Evolutionary conservation across 2,329 filamentous ascomycete genomes (phyloP).

Genomic region (Fusarium cicatricum): DNA sequence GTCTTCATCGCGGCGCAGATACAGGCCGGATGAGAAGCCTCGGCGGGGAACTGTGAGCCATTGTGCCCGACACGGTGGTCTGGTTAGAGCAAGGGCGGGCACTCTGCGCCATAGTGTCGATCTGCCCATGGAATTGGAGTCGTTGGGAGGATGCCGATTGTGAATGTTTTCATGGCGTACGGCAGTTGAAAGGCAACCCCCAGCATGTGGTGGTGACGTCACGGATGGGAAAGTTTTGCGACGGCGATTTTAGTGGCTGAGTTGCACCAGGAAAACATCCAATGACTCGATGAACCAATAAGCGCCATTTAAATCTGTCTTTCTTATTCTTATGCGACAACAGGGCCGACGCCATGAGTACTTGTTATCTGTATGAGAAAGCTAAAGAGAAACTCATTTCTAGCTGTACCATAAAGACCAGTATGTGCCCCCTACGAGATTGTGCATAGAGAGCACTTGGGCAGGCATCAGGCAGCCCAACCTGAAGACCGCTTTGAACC

Average conservation of each 20-base stretch:
- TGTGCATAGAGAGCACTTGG: too few species aligned
- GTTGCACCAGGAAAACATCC: too few species aligned
- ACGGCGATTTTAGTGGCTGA: neutral
- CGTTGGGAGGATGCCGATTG: conserved; percentile 1
- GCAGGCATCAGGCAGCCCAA: too few species aligned
- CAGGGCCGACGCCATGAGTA: too few species aligned
- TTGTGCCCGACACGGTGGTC: conserved; percentile 6
- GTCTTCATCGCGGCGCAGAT: conserved; percentile 41
- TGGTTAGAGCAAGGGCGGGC: neutral
- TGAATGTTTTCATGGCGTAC: conserved; percentile 4
- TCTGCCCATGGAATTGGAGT: conserved; percentile 33
- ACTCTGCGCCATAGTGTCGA: conserved; percentile 26
- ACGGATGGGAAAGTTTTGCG: conserved; percentile 9
- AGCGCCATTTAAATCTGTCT: too few species aligned
- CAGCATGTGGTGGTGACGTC: conserved; percentile 33
- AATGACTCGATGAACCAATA: too few species aligned
- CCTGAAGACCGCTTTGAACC: too few species aligned
- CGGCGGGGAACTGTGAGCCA: conserved; percentile 6
- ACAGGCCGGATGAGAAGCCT: conserved; percentile 19
- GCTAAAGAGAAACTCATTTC: too few species aligned
- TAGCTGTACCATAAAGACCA: too few species aligned
- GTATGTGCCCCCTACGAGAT: too few species aligned
- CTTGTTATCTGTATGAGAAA: too few species aligned
- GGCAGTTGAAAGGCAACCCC: neutral
- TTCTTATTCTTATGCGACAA: too few species aligned